Evolutionary conservation across 768 basidiomycete genomes (phyloP).

Genomic region (Tulasnella sp.): DNA sequence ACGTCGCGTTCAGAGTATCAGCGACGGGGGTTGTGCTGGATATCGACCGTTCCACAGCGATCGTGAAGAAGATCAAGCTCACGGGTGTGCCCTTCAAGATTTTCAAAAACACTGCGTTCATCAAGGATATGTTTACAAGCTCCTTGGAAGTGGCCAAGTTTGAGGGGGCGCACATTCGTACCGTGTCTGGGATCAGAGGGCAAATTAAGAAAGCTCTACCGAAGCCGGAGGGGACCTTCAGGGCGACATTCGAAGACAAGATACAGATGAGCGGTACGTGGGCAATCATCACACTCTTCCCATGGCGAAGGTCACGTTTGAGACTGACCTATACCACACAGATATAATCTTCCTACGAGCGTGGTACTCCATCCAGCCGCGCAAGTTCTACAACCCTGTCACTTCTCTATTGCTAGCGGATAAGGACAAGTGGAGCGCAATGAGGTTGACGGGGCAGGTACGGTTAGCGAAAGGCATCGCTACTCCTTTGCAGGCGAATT

Average conservation of each 20-base stretch:
- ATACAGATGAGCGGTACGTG: conserved; percentile 83
- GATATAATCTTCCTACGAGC: conserved; percentile 93
- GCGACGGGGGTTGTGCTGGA: conserved; percentile 94
- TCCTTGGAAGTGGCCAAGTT: conserved; percentile 96
- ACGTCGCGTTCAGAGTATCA: conserved; percentile 71
- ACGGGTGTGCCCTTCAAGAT: conserved; percentile 95
- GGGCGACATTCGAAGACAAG: conserved; percentile 98
- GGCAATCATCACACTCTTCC: conserved; percentile 1
- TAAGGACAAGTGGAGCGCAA: conserved; percentile 79
- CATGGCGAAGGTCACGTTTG: not conserved
- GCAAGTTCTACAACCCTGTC: conserved; percentile 94
- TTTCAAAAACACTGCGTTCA: conserved; percentile 97
- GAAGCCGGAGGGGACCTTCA: conserved; percentile 92
- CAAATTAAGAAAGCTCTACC: conserved; percentile 92
- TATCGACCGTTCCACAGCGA: conserved; percentile 82
- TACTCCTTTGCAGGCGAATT: conserved; percentile 72
- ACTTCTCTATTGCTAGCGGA: conserved; percentile 77
- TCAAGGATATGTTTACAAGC: conserved; percentile 93
- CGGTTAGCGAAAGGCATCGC: conserved; percentile 75
- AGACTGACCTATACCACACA: conserved; percentile 25
- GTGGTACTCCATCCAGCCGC: conserved; percentile 92
- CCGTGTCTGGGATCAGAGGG: conserved; percentile 90
- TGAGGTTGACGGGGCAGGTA: conserved; percentile 92
- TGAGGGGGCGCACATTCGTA: conserved; percentile 92
- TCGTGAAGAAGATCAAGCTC: conserved; percentile 96